Percentiles rank a stretch among this genome's conserved stretches.
Evolutionary conservation across 441 rosid species (phyloP).

Genomic region (Mallotus repandus): DNA sequence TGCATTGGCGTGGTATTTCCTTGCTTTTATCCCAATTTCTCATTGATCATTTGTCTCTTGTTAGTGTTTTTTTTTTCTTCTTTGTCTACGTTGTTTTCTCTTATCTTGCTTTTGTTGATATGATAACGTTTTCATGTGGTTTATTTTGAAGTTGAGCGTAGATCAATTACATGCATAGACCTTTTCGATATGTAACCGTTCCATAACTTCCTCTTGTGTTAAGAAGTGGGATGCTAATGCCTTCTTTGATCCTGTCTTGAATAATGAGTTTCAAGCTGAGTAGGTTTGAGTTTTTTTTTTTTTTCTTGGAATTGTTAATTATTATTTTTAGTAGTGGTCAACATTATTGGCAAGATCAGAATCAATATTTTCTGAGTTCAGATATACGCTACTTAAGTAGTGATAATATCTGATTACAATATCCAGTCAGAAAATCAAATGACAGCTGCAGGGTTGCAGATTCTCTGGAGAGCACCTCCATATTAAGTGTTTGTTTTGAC

Average conservation of each 20-base stretch:
- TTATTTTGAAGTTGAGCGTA: background rate
- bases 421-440: constrained; percentile 25
- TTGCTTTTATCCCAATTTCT: too few species aligned
- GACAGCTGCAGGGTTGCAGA: constrained; percentile 27
- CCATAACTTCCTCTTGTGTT: background rate
- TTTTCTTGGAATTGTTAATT: background rate
- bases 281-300: background rate
- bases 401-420: constrained; percentile 18
- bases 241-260: background rate
- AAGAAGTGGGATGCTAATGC: background rate
- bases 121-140: background rate
- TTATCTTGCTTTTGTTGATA: background rate
- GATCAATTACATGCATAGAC: background rate
- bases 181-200: background rate
- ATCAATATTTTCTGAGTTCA: constrained; percentile 9
- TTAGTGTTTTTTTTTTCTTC: too few species aligned
- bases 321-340: background rate
- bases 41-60: too few species aligned
- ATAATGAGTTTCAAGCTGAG: background rate
- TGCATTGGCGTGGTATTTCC: too few species aligned
- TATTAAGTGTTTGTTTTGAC: constrained; percentile 85
- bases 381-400: constrained; percentile 22
- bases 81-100: too few species aligned
- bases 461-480: constrained; percentile 38
- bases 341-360: background rate